Evolutionary conservation across 306 rosid species (phyloP), one percentile per base, ranked within the genome.

Genomic region (Citrullus colocynthis): DNA sequence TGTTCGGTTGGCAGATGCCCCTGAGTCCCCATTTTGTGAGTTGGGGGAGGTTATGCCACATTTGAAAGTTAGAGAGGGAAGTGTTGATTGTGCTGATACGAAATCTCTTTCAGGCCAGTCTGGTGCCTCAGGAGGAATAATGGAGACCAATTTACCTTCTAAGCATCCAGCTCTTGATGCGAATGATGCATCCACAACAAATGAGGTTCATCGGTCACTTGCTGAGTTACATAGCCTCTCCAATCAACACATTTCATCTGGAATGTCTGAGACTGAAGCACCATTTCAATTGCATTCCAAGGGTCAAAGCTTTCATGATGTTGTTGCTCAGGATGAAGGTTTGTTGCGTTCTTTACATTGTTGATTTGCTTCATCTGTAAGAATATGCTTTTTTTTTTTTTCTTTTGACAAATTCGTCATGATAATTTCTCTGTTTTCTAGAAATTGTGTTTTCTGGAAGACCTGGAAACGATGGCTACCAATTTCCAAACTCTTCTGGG

Each of bases 1-100:
- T 24, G 89, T 88, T 77, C 88, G 91, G 57, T 67, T 86, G 51
- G 85, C 83, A 24, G 89, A 86, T 75, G 82, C 88, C 62, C 80
- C 88, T 13, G 91, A 86, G 60, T 88, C 85, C 7, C 78, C 85
- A 39, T 88, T 88, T 72, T 77, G 34, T n/a, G 88, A 84, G 61
- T 78, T 88, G 81, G 91, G 89, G 20, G 82, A 84, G 74, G 21
- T 86, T 62, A 82, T 88, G 84, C 89, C 89, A 63, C 86, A 88
- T 81, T 84, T 88, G 65, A 82, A 81, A 80, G 74, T 28, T 32
- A 77, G 79, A 48, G 80, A 77, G 11, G 88, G 65, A 37, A 65
- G 61, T 48, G 79, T 51, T 37, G 77, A 75, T 75, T 69, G 60
- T 70, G 80, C 51, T 13, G 79, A 74, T 67, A 80, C 77, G 12